These are phyloP conservation scores for Botrytis pseudocinerea DNA, from an alignment of 2,329 filamentous ascomycete genomes.

Conservation along the genomic window DNA sequence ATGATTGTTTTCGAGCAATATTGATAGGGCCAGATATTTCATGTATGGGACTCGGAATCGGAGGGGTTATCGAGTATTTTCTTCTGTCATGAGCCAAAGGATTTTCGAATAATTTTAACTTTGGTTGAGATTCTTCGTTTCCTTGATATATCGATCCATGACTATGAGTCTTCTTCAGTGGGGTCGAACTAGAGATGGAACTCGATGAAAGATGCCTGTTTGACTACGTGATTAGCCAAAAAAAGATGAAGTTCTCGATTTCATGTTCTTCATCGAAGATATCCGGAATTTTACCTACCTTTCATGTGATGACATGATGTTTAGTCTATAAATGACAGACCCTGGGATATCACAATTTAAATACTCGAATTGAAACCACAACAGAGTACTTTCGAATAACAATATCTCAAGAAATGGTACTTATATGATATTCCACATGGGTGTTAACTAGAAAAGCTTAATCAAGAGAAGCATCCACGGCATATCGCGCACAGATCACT, in stretches of 20 bases:
- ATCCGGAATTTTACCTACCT: neutral
- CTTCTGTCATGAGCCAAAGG: constrained; percentile 27
- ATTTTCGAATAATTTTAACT: constrained; percentile 29
- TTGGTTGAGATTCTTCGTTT: constrained; percentile 21
- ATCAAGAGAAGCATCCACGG: neutral
- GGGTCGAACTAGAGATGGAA: neutral
- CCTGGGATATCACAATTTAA: neutral
- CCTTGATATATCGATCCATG: neutral
- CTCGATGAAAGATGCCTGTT: constrained; percentile 1
- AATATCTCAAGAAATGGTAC: neutral
- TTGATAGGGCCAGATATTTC: constrained; percentile 13
- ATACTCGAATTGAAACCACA: neutral
- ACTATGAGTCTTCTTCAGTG: neutral
- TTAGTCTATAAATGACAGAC: neutral
- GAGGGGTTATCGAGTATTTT: neutral
- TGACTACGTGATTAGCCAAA: neutral
- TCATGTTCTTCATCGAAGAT: neutral
- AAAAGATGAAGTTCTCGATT: neutral
- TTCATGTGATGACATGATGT: constrained; percentile 5
- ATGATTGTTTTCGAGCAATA: constrained; percentile 5
- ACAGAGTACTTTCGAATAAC: neutral
- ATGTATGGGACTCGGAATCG: neutral
- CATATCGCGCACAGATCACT: neutral
- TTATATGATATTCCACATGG: neutral
- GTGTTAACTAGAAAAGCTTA: neutral